Base-by-base conservation (phyloP, 345 rosid genomes). In the Kandelia obovata region DNA sequence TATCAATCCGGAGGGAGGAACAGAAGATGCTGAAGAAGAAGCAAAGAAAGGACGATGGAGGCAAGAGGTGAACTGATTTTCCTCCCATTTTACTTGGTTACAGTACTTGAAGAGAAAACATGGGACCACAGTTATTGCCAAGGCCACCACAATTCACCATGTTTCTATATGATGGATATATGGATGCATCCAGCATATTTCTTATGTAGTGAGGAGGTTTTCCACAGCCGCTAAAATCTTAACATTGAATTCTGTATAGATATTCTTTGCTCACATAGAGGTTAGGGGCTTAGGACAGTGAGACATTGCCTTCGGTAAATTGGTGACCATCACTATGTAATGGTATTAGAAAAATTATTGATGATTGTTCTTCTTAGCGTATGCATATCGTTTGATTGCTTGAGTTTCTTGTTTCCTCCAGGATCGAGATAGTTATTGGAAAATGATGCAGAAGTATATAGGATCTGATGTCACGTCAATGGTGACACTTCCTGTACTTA, bases 391-490 rank as follows among this genome's bases (percentile, higher is more conserved):
- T 25, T 23, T 39, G 39, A 67, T 61, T 23, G 16, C 53, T 20
- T 61, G 30, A 37, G 17, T n/a, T 27, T 66, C 31, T 64, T 55
- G 68, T 67, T 7, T 53, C 66, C 67, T 51, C 53, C 53, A 91
- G 96, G 97, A 94, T 6, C 82, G 96, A 62, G 97, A 94, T 21
- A 74, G 96, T 76, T 87, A 91, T 75, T 91, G 96, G 97, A 92
- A 88, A 81, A 87, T 87, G 93, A 89, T 94, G 97, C 98, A 91
- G 58, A 92, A 87, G 11, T 89, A 94, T 67, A 77, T 91, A 58
- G 97, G 97, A 7, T 81, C 96, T 13, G 97, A 94, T 77, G 78
- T 91, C 37, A 89, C 98, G 6, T 91, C 98, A 17, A 83, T 94
- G 98, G 96, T 92, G 72, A 94, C 97, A 19, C 96, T 94, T 80